Evolutionary conservation across 352 stramenopile genomes (phyloP).

Genomic region (Phytophthora quininea): DNA sequence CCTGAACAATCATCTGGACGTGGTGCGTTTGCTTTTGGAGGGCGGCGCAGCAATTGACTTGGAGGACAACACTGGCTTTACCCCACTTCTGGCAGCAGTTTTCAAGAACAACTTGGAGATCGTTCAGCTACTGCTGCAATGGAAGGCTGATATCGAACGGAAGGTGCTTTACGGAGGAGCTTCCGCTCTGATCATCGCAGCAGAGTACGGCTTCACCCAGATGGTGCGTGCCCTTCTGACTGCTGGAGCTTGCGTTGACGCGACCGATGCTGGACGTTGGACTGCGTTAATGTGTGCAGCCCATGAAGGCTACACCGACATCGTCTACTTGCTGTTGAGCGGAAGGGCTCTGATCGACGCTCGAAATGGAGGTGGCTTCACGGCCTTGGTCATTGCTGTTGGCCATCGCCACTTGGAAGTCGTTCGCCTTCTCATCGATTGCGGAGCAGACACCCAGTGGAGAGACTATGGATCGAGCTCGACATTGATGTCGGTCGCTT

Average conservation of each 20-base stretch:
- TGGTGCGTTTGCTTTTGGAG: constrained; percentile 20
- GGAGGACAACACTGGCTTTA: constrained; percentile 23
- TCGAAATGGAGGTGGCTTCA: constrained; percentile 21
- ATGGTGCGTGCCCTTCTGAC: constrained; percentile 22
- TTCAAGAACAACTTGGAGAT: constrained; percentile 24
- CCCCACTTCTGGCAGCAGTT: constrained; percentile 25
- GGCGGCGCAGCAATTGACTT: constrained; percentile 15
- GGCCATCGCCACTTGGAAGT: constrained; percentile 18
- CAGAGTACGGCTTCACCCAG: constrained; percentile 16
- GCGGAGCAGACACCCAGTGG: constrained; percentile 25
- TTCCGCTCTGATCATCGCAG: constrained; percentile 20
- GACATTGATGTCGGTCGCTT: constrained; percentile 25
- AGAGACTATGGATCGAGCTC: constrained; percentile 26
- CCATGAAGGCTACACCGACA: constrained; percentile 25
- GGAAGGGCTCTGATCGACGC: constrained; percentile 12
- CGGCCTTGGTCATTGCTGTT: constrained; percentile 26
- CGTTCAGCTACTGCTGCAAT: constrained; percentile 13
- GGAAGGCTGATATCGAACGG: constrained; percentile 9
- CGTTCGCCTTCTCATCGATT: constrained; percentile 23
- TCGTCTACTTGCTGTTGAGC: constrained; percentile 22
- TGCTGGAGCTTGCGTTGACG: constrained; percentile 17
- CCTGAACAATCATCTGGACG: constrained; percentile 18
- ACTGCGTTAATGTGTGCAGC: constrained; percentile 34
- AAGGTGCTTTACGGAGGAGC: constrained; percentile 15
- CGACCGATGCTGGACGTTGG: constrained; percentile 26